Base-by-base conservation (phyloP, 169 alveolate genomes). In the Babesia divergens region DNA sequence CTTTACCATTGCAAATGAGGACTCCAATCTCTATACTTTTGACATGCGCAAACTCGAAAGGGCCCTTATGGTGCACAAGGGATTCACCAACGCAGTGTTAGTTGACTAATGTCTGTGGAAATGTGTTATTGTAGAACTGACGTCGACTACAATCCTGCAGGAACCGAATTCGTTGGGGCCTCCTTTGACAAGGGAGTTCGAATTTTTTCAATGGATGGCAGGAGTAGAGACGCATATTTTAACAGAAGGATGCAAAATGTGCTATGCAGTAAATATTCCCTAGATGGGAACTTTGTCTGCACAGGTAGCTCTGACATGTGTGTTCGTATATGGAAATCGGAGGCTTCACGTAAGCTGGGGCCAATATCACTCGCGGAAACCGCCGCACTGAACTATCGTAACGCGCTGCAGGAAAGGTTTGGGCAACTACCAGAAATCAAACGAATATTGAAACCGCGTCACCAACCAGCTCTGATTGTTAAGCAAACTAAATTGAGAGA, bases 301-400 rank as follows among this genome's bases (percentile, higher is more conserved):
- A 84, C 98, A 58, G 99, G 99, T 3, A 91, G 97, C 56, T 97
- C 97, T 62, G 99, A 97, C 77, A 94, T 96, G 88, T 93, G 97
- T 72, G 74, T 97, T 20, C 95, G 99, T 62, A 89, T 97, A 5
- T 97, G 99, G 99, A 97, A 96, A 83, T 72, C 96, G 1, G 74
- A 83, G 38, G 74, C 92, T 11, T 81, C 84, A 51, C 90, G 74
- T 38, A 76, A 84, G 44, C n/a, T 85, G 22, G 92, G 92, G n/a
- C 68, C 89, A 4, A 24, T 80, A 38, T 75, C 91, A 7, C 34
- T 64, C 35, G 74, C 94, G 51, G 97, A 92, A 65, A 82, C 85
- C 58, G 91, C 86, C 55, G 91, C 96, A 22, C 62, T 91, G n/a
- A 93, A 90, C 47, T 93, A 93, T 49, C 74, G 97, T 28, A 86